phyloP scores from a whole-genome alignment of 306 rosid genomes.

The Rosa lucieae region DNA sequence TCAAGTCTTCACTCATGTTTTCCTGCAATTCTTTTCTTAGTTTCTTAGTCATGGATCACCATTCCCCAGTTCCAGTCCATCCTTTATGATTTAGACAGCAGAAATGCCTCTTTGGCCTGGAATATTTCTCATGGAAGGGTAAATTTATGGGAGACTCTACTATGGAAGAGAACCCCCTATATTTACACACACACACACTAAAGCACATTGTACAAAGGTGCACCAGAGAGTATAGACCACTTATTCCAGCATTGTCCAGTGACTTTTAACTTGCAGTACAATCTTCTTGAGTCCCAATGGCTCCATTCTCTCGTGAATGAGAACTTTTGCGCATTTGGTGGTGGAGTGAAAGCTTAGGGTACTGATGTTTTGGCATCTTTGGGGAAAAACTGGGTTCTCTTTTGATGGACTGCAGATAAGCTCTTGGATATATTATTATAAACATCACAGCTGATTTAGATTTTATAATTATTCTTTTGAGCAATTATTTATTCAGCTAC shows the following conservation, averaged over 20 bases:
- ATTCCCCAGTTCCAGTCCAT: not conserved
- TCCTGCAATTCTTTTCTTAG: not conserved
- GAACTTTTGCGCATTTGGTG: no score
- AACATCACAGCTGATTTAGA: not conserved
- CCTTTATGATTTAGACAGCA: not conserved
- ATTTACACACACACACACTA: not conserved
- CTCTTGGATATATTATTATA: not conserved
- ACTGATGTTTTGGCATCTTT: no score
- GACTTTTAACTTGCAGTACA: not conserved
- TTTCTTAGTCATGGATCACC: not conserved
- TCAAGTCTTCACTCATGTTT: not conserved
- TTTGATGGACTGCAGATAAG: no score
- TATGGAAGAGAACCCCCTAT: not conserved
- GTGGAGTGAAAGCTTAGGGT: no score
- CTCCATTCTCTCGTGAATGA: no score
- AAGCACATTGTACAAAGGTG: not conserved
- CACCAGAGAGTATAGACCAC: not conserved
- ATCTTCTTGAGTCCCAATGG: no score
- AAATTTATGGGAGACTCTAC: not conserved
- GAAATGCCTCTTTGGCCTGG: not conserved
- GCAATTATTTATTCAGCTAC: not conserved
- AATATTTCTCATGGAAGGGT: not conserved
- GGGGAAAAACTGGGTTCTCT: no score
- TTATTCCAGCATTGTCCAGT: not conserved
- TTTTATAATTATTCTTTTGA: not conserved